These are phyloP conservation scores for Meyerozyma guilliermondii DNA, from an alignment of 1,139 yeast species.

Conservation along the genomic window DNA sequence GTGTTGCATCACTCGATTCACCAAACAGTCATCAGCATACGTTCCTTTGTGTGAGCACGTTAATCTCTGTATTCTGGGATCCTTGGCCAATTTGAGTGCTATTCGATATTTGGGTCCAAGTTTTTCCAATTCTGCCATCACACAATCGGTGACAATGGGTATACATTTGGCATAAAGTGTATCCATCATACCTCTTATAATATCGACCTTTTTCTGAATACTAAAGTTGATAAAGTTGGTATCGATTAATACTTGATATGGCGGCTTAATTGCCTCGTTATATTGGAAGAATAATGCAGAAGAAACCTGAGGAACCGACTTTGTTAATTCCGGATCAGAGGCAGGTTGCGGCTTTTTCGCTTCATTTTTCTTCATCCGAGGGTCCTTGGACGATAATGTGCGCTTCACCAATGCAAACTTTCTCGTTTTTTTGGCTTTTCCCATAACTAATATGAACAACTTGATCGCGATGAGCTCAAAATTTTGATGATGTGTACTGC, in stretches of 20 bases:
- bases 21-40: constrained; percentile 96
- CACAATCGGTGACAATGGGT: constrained; percentile 95
- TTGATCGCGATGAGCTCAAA: not conserved
- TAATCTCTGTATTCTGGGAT: constrained; percentile 82
- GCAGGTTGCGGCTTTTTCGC: constrained; percentile 23
- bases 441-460: constrained; percentile 48
- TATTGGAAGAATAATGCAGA: constrained; percentile 93
- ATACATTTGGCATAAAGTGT: constrained; percentile 90
- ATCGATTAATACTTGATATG: constrained; percentile 91
- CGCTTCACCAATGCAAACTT: constrained; percentile 92
- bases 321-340: constrained; percentile 77
- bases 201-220: constrained; percentile 89
- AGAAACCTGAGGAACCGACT: constrained; percentile 88
- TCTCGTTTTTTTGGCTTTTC: constrained; percentile 94
- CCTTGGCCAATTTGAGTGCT: constrained; percentile 87
- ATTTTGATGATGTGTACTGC: not conserved
- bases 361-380: constrained; percentile 42
- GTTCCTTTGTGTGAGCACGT: constrained; percentile 93
- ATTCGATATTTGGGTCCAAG: constrained; percentile 92
- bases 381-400: constrained; percentile 68
- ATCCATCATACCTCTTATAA: constrained; percentile 95
- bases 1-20: constrained; percentile 88
- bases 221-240: constrained; percentile 95
- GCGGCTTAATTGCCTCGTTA: constrained; percentile 91
- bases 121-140: constrained; percentile 95